A percentile compares a stretch with the other conserved stretches of the same genome.
These are phyloP conservation scores for Penstemon davidsonii DNA, from an alignment of 257 asterid genomes.

Conservation along the genomic window DNA sequence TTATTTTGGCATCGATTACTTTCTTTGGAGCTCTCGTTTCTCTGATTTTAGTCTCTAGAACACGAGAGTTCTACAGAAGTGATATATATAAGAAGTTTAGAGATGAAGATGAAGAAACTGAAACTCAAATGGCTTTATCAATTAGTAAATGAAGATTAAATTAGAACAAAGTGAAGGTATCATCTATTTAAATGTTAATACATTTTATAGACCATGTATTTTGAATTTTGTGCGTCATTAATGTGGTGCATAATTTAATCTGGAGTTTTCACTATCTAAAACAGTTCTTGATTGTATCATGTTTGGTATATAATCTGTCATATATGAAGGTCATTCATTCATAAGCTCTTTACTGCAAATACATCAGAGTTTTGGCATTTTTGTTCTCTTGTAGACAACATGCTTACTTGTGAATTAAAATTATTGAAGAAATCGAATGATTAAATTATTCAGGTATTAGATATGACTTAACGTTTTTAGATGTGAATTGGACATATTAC, in stretches of 20 bases:
- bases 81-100: constrained; percentile 76
- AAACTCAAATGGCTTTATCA: constrained; percentile 31
- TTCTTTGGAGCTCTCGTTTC: constrained; percentile 62
- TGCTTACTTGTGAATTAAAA: too few relatives aligned
- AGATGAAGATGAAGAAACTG: constrained; percentile 36
- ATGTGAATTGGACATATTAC: too few relatives aligned
- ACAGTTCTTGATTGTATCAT: background rate
- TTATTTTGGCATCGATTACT: constrained; percentile 50
- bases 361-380: constrained; percentile 19
- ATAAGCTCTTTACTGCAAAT: constrained; percentile 18
- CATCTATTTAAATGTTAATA: too few relatives aligned
- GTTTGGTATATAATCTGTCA: background rate
- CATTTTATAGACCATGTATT: too few relatives aligned
- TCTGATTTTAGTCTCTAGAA: constrained; percentile 58
- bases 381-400: background rate
- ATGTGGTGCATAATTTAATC: too few relatives aligned
- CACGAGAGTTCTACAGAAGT: constrained; percentile 56
- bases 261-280: background rate
- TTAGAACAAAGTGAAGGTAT: too few relatives aligned
- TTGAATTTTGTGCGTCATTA: too few relatives aligned
- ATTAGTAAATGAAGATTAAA: constrained; percentile 26
- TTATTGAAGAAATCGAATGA: too few relatives aligned
- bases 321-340: constrained; percentile 21
- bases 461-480: too few relatives aligned
- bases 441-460: too few relatives aligned